Conservation (phyloP, 2,329 filamentous ascomycete species). For the Dichotomopilus funicola region DNA sequence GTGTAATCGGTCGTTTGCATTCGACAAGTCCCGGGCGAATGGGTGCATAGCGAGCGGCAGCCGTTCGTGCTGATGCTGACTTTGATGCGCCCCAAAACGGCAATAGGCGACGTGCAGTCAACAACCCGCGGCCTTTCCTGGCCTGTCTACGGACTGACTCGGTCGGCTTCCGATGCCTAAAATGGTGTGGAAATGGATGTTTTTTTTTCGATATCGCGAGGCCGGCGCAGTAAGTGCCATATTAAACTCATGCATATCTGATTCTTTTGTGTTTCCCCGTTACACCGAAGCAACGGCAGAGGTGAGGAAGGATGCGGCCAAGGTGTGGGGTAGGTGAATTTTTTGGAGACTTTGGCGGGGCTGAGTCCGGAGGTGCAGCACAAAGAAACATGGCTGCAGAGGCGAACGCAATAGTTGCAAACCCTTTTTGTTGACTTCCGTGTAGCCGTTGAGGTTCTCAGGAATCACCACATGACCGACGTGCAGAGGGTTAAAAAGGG, state of each 20-base stretch:
- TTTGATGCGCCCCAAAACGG: too few relatives aligned
- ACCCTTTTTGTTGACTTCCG: neutral
- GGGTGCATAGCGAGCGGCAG: too few relatives aligned
- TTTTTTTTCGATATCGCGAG: neutral
- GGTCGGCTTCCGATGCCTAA: neutral
- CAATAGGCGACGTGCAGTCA: too few relatives aligned
- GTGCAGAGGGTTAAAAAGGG: neutral
- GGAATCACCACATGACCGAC: constrained; percentile 6
- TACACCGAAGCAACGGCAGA: neutral
- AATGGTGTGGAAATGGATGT: neutral
- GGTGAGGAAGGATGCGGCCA: constrained; percentile 1
- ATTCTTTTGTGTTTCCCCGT: neutral
- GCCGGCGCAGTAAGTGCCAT: neutral
- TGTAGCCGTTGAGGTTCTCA: neutral
- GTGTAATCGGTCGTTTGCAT: too few relatives aligned
- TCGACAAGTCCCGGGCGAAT: too few relatives aligned
- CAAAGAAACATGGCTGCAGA: neutral
- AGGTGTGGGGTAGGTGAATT: constrained; percentile 8
- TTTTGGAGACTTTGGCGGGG: neutral
- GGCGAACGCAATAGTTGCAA: neutral
- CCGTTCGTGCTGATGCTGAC: too few relatives aligned
- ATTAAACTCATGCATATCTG: neutral
- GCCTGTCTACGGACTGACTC: neutral
- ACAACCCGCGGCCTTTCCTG: neutral
- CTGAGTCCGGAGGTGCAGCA: neutral